phyloP scores from a whole-genome alignment of 805 yeast species.

The Sugiyamaella mastotermitis region DNA sequence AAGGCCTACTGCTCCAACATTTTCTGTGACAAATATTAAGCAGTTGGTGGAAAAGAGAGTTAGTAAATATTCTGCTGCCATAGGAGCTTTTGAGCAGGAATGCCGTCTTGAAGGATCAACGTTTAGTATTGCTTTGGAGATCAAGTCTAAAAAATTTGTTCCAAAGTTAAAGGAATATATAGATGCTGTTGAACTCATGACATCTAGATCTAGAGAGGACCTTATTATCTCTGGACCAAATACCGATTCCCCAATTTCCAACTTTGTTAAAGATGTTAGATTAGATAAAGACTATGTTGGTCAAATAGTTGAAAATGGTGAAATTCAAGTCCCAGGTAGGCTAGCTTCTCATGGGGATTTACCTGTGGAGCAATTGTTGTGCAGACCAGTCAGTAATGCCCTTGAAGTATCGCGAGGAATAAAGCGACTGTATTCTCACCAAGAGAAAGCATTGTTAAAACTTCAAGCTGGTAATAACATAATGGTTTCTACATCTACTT shows the following conservation, averaged over 20 bases:
- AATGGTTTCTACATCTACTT: conserved; percentile 89
- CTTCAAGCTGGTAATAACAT: conserved; percentile 53
- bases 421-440: conserved; percentile 67
- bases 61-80: conserved; percentile 41
- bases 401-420: conserved; percentile 42
- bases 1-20: conserved; percentile 37
- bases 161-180: conserved; percentile 46
- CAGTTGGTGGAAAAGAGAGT: conserved; percentile 55
- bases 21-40: conserved; percentile 52
- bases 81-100: conserved; percentile 32
- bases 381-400: conserved; percentile 49
- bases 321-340: conserved; percentile 39
- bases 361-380: conserved; percentile 33
- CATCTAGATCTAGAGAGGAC: conserved; percentile 24
- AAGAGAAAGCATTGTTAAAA: conserved; percentile 61
- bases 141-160: conserved; percentile 32
- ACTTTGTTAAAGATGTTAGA: conserved; percentile 46
- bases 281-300: conserved; percentile 45
- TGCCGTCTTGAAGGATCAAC: conserved; percentile 32
- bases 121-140: conserved; percentile 38
- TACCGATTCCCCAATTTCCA: conserved; percentile 36
- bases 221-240: conserved; percentile 18
- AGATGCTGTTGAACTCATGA: conserved; percentile 61
- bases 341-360: conserved; percentile 35
- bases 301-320: conserved; percentile 54